Base-by-base conservation (phyloP, 768 basidiomycete species). In the Pholiota conissans region DNA sequence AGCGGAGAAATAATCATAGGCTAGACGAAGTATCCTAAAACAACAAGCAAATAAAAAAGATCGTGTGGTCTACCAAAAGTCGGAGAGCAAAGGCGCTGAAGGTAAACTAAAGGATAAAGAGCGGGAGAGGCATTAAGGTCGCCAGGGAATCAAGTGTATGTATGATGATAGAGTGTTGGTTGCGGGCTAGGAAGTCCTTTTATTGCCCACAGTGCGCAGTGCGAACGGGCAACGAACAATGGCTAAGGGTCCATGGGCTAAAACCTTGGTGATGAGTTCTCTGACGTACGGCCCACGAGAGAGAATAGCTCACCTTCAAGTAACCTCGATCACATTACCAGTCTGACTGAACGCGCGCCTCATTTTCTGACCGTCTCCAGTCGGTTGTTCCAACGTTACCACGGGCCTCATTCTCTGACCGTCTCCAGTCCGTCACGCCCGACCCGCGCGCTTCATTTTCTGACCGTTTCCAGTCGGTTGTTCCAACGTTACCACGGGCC, bases 71-170 rank as follows among this genome's bases (percentile, higher is more conserved):
- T 57, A 53, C 59, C 58, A 56, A 39, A 37, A 32, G 42, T 45
- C 30, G 57, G 55, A 35, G 39, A 60, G 48, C 57, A 56, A 52
- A 54, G 49, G 59, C n/a, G 51, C 35, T 56, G 52, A 58, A 57
- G 52, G 37, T 55, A 59, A 61, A 61, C 37, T 60, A 59, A 59
- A 58, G 56, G 49, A 37, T 52, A 64, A 66, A 24, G 65, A 64
- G 53, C 55, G 63, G 29, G 39, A 27, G 45, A 58, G 62, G 62
- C 57, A 63, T 52, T 57, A 54, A 46, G 53, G 49, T 61, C 56
- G 57, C 59, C 53, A 57, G 56, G 57, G 55, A 32, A 56, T 56
- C 35, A 56, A 60, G 47, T 49, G 57, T 49, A 58, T 58, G 60
- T 46, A 49, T 58, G 60, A 61, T 63, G 57, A 67, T 49, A 49